These are phyloP conservation scores for Elaeis oleifera DNA, from an alignment of 202 grass and related monocot species.

Conservation along the genomic window DNA sequence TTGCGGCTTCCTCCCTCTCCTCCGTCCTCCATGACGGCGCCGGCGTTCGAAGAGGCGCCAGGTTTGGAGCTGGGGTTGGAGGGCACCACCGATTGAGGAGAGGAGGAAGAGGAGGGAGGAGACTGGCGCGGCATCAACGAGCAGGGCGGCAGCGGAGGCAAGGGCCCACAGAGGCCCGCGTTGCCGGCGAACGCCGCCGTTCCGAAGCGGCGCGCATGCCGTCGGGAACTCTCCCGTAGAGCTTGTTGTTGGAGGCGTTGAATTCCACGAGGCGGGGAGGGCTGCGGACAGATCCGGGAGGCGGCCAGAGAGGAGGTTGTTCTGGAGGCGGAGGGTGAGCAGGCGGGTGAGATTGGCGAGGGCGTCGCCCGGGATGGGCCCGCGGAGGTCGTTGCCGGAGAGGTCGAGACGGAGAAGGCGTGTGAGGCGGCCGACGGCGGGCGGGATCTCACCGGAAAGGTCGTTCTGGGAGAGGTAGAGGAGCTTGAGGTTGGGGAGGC, in stretches of 20 bases:
- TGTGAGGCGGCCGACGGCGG: conserved; percentile 13
- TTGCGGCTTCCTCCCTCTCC: neutral
- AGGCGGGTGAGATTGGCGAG: conserved; percentile 37
- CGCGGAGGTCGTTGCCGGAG: conserved; percentile 51
- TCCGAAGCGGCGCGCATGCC: conserved; percentile 44
- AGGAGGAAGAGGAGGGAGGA: conserved; percentile 15
- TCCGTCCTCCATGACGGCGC: conserved; percentile 27
- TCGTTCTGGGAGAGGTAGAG: conserved; percentile 73
- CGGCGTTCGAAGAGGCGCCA: conserved; percentile 34
- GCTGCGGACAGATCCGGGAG: conserved; percentile 40
- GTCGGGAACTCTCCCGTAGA: conserved; percentile 56
- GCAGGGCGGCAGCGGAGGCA: conserved; percentile 43
- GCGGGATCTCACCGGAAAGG: conserved; percentile 40
- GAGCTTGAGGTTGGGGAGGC: conserved; percentile 48
- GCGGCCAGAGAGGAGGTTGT: conserved; percentile 55
- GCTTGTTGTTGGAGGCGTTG: conserved; percentile 73
- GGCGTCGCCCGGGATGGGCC: conserved; percentile 27
- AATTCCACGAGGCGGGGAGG: conserved; percentile 49
- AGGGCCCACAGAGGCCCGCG: conserved; percentile 42
- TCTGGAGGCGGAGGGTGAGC: conserved; percentile 61
- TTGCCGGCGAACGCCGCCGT: conserved; percentile 47
- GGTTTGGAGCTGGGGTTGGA: conserved; percentile 46
- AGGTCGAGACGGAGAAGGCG: conserved; percentile 50
- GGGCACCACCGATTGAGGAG: conserved; percentile 47
- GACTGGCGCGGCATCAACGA: conserved; percentile 47